Percentiles rank a stretch among this genome's conserved stretches.
Evolutionary conservation across 2,329 filamentous ascomycete species (phyloP).

Genomic region (Ascochyta rabiei): DNA sequence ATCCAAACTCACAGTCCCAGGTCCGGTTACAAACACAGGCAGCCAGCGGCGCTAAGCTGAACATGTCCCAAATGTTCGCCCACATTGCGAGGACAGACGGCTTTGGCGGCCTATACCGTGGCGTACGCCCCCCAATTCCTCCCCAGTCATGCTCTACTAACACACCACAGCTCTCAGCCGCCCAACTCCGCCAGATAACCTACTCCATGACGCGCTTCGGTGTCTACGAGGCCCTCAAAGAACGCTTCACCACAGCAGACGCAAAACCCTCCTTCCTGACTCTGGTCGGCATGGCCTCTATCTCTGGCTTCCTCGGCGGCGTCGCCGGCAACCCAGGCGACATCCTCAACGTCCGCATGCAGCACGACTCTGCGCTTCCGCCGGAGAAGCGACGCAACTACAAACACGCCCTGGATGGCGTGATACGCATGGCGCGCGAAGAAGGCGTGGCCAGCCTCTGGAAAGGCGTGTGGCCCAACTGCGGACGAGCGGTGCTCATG

Average conservation of each 20-base stretch:
- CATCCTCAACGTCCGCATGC: conserved; percentile 98
- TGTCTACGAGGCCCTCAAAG: conserved; percentile 92
- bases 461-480: conserved; percentile 84
- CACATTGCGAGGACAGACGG: conserved; percentile 81
- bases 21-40: conserved; percentile 85
- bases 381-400: conserved; percentile 80
- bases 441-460: conserved; percentile 81
- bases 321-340: conserved; percentile 93
- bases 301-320: conserved; percentile 86
- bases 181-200: conserved; percentile 86
- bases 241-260: conserved; percentile 61
- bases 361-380: conserved; percentile 84
- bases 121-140: conserved; percentile 54
- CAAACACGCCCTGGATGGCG: conserved; percentile 83
- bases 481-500: conserved; percentile 82
- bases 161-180: conserved; percentile 74
- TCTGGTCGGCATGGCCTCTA: conserved; percentile 81
- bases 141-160: neutral
- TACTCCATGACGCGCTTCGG: conserved; percentile 97
- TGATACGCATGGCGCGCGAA: conserved; percentile 83
- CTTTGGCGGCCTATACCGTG: conserved; percentile 81
- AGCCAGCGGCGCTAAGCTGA: conserved; percentile 70
- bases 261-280: conserved; percentile 69
- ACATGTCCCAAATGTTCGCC: conserved; percentile 83
- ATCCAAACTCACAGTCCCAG: conserved; percentile 52